Evolutionary conservation across 208 protist species (phyloP).

Genomic region (Lotmaria passim): DNA sequence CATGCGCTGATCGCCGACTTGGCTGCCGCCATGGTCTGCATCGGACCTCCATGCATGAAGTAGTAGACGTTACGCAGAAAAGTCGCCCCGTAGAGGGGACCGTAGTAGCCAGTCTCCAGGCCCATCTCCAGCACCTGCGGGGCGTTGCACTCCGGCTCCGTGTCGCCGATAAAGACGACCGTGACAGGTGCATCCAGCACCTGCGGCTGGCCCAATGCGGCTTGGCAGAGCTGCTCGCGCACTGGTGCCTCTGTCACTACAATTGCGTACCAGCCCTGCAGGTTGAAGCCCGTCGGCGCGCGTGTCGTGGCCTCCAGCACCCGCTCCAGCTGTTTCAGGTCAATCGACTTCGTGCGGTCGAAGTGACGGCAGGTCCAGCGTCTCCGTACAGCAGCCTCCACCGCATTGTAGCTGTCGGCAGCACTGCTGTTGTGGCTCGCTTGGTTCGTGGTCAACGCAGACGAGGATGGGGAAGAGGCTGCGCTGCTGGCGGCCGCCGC

Average conservation of each 20-base stretch:
- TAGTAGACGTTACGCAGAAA: conserved; percentile 79
- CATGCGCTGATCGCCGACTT: conserved; percentile 59
- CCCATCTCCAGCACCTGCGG: conserved; percentile 70
- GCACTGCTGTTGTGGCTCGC: neutral
- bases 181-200: conserved; percentile 69
- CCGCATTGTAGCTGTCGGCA: conserved; percentile 5
- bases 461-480: neutral
- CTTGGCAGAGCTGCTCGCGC: conserved; percentile 46
- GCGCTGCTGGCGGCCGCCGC: conserved; percentile 16
- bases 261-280: conserved; percentile 87
- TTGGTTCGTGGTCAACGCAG: neutral
- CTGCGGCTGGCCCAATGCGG: conserved; percentile 74
- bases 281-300: conserved; percentile 79
- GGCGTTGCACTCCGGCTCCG: conserved; percentile 61
- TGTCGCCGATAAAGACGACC: conserved; percentile 81
- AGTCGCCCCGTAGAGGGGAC: conserved; percentile 47
- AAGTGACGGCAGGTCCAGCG: conserved; percentile 71
- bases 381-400: conserved; percentile 39
- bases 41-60: conserved; percentile 70
- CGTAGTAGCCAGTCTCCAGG: conserved; percentile 60
- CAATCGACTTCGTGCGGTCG: conserved; percentile 45
- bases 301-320: conserved; percentile 67
- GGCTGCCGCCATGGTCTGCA: conserved; percentile 45
- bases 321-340: conserved; percentile 37
- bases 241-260: conserved; percentile 65